Base-by-base conservation (phyloP, 1,284 basidiomycete genomes). In the Pseudozyma flocculosa region DNA sequence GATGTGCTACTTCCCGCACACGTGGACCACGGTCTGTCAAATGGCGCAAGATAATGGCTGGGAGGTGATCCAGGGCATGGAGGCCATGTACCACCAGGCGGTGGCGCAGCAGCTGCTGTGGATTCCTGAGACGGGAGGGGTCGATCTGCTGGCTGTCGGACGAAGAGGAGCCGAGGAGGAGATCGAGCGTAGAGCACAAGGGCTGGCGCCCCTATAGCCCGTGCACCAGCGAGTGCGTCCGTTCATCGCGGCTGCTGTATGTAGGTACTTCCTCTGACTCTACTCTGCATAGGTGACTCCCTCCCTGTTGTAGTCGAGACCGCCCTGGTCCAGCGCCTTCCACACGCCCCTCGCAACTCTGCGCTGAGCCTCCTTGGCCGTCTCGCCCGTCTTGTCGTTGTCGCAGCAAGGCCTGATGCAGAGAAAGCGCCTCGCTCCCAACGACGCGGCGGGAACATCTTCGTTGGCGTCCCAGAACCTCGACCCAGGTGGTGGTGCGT, bases 361-460 rank as follows among this genome's bases (percentile, higher is more conserved):
- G 17, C 72, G 66, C 54, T 76, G 73, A 40, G 55, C 56, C 47
- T 76, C 23, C 9, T 43, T 2, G 21, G 37, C 46, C 18, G 54
- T 75, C 45, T 73, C 70, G 11, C 46, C 40, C 19, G 7, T 13
- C 29, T 29, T 5, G 7, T 57, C 55, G 1, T 68, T 61, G 7
- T 43, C 50, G 0, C 46, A 30, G 29, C 71, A 72, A 7, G 69
- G 61, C 21, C 73, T 43, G n/a, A 76, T 65, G 14, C 60, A 66
- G 26, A 75, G 58, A 40, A 73, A 75, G 22, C 74, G 48, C 18
- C 74, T 46, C 9, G 61, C 59, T 15, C 74, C 74, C 36, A 76
- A 48, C 37, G 67, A 64, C 11, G 69, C 71, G 29, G 54, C 42
- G 2, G 67, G 61, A 26, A 75, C 54, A 0, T 43, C 24, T 3